A percentile compares a stretch with the other conserved stretches of the same genome.
These are phyloP conservation scores for Yarrowia yakushimensis DNA, from an alignment of 805 yeast species.

Conservation along the genomic window DNA sequence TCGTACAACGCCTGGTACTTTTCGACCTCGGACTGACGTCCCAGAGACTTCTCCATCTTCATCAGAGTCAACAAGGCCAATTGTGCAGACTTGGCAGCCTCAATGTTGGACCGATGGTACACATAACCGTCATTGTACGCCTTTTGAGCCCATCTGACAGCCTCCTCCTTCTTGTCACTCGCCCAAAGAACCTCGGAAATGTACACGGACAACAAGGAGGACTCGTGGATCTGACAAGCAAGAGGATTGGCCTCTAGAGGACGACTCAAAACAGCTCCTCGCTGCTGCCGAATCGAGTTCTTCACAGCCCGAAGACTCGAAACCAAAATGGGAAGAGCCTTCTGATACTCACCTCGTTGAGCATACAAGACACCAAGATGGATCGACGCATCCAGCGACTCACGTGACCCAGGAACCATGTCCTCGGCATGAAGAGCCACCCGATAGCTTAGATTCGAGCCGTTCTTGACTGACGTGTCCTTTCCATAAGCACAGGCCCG, in stretches of 20 bases:
- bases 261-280: neutral
- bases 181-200: slow-evolving; percentile 35
- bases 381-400: slow-evolving; percentile 13
- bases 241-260: slow-evolving; percentile 16
- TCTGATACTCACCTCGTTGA: neutral
- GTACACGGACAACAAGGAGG: slow-evolving; percentile 22
- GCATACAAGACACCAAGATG: slow-evolving; percentile 4
- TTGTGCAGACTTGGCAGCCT: slow-evolving; percentile 33
- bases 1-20: neutral
- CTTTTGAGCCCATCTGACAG: slow-evolving; percentile 33
- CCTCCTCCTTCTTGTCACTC: slow-evolving; percentile 29
- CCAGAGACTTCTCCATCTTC: slow-evolving; percentile 30
- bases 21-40: slow-evolving; percentile 14
- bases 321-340: slow-evolving; percentile 4
- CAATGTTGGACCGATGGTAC: slow-evolving; percentile 31
- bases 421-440: slow-evolving; percentile 7
- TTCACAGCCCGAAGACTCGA: slow-evolving; percentile 8
- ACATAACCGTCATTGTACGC: slow-evolving; percentile 30
- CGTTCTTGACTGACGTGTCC: neutral
- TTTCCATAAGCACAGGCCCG: slow-evolving; percentile 21
- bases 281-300: slow-evolving; percentile 10
- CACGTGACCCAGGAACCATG: slow-evolving; percentile 5
- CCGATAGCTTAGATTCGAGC: neutral
- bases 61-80: slow-evolving; percentile 29
- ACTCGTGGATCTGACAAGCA: neutral